Percentiles rank a stretch among this genome's conserved stretches.
These are phyloP conservation scores for Uromyces viciae-fabae DNA, from an alignment of 1,284 basidiomycete genomes.

Conservation along the genomic window DNA sequence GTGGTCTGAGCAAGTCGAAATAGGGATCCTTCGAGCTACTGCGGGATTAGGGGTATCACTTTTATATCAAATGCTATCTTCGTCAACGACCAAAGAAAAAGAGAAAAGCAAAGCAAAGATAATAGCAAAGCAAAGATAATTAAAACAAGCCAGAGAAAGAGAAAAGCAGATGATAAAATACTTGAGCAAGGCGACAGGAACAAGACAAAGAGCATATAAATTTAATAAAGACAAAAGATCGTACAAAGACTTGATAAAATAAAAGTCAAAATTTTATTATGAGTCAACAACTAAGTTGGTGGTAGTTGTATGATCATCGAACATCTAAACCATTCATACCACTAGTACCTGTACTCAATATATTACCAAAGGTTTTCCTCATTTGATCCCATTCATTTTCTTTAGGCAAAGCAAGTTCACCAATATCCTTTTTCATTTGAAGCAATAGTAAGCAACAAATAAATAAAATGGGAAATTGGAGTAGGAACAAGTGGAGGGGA, in stretches of 20 bases:
- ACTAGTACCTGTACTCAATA: constrained; percentile 21
- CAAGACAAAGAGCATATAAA: background rate
- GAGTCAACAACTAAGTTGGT: too few species aligned
- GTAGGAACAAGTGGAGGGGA: constrained; percentile 8
- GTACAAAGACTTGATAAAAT: background rate
- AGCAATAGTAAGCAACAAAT: background rate
- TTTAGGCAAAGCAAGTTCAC: constrained; percentile 39
- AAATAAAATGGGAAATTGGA: background rate
- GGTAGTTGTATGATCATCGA: too few species aligned
- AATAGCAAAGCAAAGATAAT: background rate
- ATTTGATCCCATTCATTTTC: constrained; percentile 45
- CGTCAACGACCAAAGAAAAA: too few species aligned
- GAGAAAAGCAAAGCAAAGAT: too few species aligned
- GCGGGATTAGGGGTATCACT: too few species aligned
- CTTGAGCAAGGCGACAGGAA: too few species aligned
- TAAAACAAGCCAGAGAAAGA: background rate
- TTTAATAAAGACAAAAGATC: background rate
- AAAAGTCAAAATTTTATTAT: background rate
- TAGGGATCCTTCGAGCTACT: too few species aligned
- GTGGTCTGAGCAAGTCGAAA: too few species aligned
- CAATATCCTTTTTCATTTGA: constrained; percentile 32
- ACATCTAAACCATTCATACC: constrained; percentile 25
- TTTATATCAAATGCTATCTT: too few species aligned
- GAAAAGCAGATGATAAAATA: background rate
- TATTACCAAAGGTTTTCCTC: constrained; percentile 37